These are phyloP conservation scores for Solanum infundibuliforme DNA, from an alignment of 257 asterid genomes.

Conservation along the genomic window DNA sequence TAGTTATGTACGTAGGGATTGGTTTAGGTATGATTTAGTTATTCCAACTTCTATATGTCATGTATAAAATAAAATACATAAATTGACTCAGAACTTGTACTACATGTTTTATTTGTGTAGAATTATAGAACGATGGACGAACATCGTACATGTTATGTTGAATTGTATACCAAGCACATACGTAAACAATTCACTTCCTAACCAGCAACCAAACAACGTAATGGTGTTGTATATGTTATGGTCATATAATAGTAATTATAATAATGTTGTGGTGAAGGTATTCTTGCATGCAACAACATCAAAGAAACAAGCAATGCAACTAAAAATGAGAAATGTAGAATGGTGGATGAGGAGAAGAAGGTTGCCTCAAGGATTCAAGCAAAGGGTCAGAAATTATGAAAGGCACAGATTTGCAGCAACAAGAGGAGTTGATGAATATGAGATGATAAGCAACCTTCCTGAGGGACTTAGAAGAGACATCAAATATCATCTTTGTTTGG, in stretches of 20 bases:
- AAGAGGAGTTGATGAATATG: slow-evolving; percentile 92
- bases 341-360: slow-evolving; percentile 97
- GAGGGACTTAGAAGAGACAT: slow-evolving; percentile 91
- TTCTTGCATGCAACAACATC: slow-evolving; percentile 95
- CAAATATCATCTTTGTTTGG: slow-evolving; percentile 87
- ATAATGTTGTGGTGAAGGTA: slow-evolving; percentile 27
- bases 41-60: neutral
- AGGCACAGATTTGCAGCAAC: slow-evolving; percentile 94
- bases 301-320: slow-evolving; percentile 92
- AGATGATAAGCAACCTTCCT: slow-evolving; percentile 81
- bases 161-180: neutral
- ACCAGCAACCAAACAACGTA: neutral
- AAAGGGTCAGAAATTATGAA: slow-evolving; percentile 79
- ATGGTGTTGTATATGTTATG: neutral
- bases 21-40: accelerated
- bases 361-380: slow-evolving; percentile 50
- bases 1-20: neutral
- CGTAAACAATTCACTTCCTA: neutral
- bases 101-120: neutral
- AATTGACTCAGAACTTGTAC: neutral
- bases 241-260: neutral
- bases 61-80: neutral
- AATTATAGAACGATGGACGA: neutral
- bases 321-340: slow-evolving; percentile 90
- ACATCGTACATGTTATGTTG: neutral